phyloP scores from a whole-genome alignment of 106 monocot species.

The Allium sativum region DNA sequence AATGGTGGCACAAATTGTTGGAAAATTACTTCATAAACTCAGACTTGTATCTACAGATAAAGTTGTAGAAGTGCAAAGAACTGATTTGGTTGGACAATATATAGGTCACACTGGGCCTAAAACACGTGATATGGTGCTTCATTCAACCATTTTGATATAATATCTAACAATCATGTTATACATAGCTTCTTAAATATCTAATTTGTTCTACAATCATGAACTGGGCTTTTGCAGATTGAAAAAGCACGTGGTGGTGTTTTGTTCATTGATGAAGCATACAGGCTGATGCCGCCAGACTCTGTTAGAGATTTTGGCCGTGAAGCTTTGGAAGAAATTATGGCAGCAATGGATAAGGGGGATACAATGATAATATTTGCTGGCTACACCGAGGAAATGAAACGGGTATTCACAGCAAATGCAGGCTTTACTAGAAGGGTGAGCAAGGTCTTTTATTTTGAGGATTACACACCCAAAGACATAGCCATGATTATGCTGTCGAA shows the following conservation, averaged over 20 bases:
- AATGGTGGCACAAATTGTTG: constrained; percentile 83
- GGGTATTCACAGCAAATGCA: not conserved
- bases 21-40: constrained; percentile 76
- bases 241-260: constrained; percentile 84
- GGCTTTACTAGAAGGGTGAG: not conserved
- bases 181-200: not conserved
- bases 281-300: constrained; percentile 62
- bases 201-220: not conserved
- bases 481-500: constrained; percentile 27
- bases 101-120: constrained; percentile 98
- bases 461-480: not conserved
- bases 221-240: not conserved
- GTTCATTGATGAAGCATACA: constrained; percentile 92
- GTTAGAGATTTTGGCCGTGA: constrained; percentile 91
- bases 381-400: constrained; percentile 3
- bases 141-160: too few relatives aligned
- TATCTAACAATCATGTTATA: not conserved
- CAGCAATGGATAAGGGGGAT: constrained; percentile 88
- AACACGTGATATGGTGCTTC: constrained; percentile 74
- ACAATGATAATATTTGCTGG: constrained; percentile 78
- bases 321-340: constrained; percentile 95
- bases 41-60: constrained; percentile 79
- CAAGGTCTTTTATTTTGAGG: not conserved
- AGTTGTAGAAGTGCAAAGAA: constrained; percentile 90
- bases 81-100: constrained; percentile 94